Conservation (phyloP, 108 stramenopile genomes). For the Cyclotella distinguenda region DNA sequence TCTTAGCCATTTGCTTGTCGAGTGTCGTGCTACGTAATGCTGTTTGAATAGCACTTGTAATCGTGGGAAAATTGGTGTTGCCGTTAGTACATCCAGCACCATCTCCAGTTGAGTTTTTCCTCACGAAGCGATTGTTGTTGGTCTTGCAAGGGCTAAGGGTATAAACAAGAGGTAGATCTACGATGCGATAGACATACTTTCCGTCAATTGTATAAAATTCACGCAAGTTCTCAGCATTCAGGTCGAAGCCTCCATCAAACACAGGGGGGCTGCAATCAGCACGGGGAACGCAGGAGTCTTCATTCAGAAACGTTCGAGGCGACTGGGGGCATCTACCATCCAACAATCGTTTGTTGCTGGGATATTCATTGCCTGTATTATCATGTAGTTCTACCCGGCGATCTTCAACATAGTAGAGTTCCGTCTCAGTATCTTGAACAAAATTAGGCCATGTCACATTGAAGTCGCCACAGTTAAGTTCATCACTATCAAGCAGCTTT, state of each 20-base stretch:
- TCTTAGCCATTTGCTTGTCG: not conserved
- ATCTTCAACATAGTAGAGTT: slow-evolving; percentile 36
- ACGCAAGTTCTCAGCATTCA: slow-evolving; percentile 26
- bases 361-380: slow-evolving; percentile 4
- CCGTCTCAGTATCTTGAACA: slow-evolving; percentile 15
- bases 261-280: slow-evolving; percentile 18
- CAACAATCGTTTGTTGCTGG: slow-evolving; percentile 15
- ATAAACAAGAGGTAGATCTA: slow-evolving; percentile 25
- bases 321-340: slow-evolving; percentile 19
- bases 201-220: slow-evolving; percentile 32
- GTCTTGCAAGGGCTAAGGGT: slow-evolving; percentile 21
- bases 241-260: slow-evolving; percentile 3
- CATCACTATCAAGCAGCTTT: slow-evolving; percentile 6
- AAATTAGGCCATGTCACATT: slow-evolving; percentile 32
- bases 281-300: slow-evolving; percentile 21
- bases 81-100: slow-evolving; percentile 5
- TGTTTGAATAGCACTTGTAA: not conserved
- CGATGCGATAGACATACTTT: slow-evolving; percentile 28
- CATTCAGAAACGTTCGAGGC: slow-evolving; percentile 29
- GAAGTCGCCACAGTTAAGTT: slow-evolving; percentile 2
- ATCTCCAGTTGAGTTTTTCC: slow-evolving; percentile 26
- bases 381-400: slow-evolving; percentile 20
- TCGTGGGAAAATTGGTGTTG: slow-evolving; percentile 5
- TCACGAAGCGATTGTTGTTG: slow-evolving; percentile 20
- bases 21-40: not conserved